These are phyloP conservation scores for Lipomyces mesembrius DNA, from an alignment of 805 yeast genomes.

Conservation along the genomic window DNA sequence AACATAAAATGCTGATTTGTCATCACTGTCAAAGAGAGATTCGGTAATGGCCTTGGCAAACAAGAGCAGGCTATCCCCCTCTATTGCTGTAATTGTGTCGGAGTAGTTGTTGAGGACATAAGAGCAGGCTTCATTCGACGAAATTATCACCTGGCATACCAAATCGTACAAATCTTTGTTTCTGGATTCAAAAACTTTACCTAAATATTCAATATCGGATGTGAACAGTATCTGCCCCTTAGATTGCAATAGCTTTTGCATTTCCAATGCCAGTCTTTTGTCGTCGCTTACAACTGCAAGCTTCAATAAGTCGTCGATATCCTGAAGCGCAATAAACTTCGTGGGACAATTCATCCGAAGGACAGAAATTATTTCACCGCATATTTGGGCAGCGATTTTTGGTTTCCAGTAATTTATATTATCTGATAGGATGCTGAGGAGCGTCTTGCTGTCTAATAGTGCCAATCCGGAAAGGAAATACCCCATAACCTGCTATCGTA, in stretches of 20 bases:
- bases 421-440: background rate
- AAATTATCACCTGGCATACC: background rate
- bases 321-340: background rate
- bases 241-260: background rate
- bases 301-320: background rate
- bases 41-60: background rate
- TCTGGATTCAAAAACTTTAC: background rate
- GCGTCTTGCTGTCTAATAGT: background rate
- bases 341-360: background rate
- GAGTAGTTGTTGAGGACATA: background rate
- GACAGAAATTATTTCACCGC: background rate
- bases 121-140: background rate
- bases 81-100: background rate
- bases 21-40: background rate
- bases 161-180: background rate
- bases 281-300: background rate
- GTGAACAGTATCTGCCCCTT: background rate
- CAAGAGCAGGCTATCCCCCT: background rate
- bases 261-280: background rate
- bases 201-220: background rate
- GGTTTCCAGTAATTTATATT: background rate
- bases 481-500: background rate
- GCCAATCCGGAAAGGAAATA: background rate
- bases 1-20: background rate
- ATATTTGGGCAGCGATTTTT: background rate